A percentile compares a stretch with the other conserved stretches of the same genome.
Evolutionary conservation across 768 basidiomycete genomes (phyloP).

Genomic region (Hydnum rufescens): DNA sequence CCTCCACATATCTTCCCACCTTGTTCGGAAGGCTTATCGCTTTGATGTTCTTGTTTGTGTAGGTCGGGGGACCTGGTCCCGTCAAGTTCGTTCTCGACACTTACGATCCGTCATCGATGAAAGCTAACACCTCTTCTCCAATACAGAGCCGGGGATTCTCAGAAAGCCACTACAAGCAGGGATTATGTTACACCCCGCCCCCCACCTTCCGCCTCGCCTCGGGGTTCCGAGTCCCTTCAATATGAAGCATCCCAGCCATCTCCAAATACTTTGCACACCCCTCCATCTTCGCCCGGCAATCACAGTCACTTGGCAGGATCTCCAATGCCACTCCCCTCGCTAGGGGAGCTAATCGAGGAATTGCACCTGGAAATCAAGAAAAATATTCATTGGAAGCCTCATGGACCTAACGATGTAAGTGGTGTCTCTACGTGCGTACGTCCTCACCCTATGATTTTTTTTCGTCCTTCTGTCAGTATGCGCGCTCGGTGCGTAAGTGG

Average conservation of each 20-base stretch:
- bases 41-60: neutral
- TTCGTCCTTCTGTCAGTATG: neutral
- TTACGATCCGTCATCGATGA: neutral
- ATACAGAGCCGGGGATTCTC: too few relatives aligned
- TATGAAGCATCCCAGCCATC: neutral
- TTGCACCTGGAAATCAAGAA: neutral
- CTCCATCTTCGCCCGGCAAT: neutral
- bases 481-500: constrained; percentile 5
- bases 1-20: neutral
- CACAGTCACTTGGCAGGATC: neutral
- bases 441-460: neutral
- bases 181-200: too few relatives aligned
- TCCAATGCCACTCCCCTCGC: too few relatives aligned
- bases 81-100: neutral
- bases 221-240: too few relatives aligned
- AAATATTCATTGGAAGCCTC: constrained; percentile 4
- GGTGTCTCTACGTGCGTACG: neutral
- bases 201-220: too few relatives aligned
- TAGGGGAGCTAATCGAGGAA: neutral
- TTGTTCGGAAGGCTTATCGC: neutral
- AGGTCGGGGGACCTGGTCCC: neutral
- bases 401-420: constrained; percentile 2
- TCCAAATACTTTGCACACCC: neutral
- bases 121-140: neutral
- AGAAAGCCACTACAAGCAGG: too few relatives aligned